phyloP scores from a whole-genome alignment of 2,329 filamentous ascomycete species.

The Cladosporium cucumerinum region DNA sequence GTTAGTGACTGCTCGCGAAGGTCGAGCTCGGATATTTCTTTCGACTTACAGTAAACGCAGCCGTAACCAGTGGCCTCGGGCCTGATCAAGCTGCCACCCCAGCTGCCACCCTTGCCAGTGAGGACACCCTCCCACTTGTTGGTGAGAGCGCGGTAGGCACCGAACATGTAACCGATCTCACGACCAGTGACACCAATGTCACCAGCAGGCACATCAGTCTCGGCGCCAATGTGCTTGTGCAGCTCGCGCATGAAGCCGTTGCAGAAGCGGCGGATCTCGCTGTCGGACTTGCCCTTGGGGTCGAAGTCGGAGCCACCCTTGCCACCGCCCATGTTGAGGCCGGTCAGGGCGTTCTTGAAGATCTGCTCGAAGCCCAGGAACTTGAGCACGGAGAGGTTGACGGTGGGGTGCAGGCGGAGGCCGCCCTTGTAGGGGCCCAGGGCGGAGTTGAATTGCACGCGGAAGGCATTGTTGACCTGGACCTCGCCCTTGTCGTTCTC shows the following conservation, averaged over 20 bases:
- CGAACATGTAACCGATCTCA: constrained; percentile 94
- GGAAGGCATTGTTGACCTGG: constrained; percentile 91
- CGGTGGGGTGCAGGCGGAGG: constrained; percentile 87
- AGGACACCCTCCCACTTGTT: constrained; percentile 95
- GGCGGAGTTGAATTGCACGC: constrained; percentile 97
- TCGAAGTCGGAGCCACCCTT: constrained; percentile 99
- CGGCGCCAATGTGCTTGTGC: constrained; percentile 90
- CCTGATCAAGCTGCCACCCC: constrained; percentile 91
- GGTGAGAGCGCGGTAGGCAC: constrained; percentile 81
- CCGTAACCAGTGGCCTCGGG: constrained; percentile 97
- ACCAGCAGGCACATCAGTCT: constrained; percentile 93
- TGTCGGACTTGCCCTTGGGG: constrained; percentile 97
- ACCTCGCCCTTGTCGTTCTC: constrained; percentile 87
- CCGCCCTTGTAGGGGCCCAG: constrained; percentile 98
- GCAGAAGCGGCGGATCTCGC: constrained; percentile 97
- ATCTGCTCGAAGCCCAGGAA: constrained; percentile 99
- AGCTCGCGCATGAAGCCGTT: constrained; percentile 94
- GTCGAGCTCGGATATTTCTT: not conserved
- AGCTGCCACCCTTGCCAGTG: constrained; percentile 89
- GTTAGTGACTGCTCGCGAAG: constrained; percentile 16
- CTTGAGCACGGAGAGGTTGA: constrained; percentile 78
- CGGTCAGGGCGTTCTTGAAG: constrained; percentile 99
- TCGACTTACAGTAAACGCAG: constrained; percentile 71
- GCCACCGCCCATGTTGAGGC: constrained; percentile 90
- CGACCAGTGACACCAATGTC: constrained; percentile 92